These are phyloP conservation scores for Saksenaea oblongispora DNA, from an alignment of 371 early-diverging fungal species.

Conservation along the genomic window DNA sequence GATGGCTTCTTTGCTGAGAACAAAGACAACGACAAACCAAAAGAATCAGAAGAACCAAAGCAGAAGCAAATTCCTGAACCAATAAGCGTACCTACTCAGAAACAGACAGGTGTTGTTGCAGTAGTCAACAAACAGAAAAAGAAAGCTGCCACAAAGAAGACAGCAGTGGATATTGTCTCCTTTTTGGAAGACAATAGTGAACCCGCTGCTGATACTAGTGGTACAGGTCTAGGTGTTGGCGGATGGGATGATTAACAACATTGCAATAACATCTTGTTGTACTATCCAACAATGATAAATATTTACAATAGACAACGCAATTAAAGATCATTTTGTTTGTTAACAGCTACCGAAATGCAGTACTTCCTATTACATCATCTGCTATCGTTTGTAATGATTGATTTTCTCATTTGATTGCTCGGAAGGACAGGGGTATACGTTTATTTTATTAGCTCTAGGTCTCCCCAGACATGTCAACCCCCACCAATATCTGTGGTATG, in stretches of 20 bases:
- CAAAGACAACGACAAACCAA: background rate
- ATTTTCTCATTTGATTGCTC: too few relatives aligned
- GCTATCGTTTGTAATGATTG: too few relatives aligned
- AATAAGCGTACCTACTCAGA: conserved; percentile 14
- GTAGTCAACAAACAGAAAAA: conserved; percentile 55
- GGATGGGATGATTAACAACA: conserved; percentile 41
- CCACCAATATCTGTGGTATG: too few relatives aligned
- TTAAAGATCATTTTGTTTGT: too few relatives aligned
- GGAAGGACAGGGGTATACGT: too few relatives aligned
- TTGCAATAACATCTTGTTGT: background rate
- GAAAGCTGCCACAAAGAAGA: background rate
- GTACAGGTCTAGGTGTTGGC: conserved; percentile 47
- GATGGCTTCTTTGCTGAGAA: conserved; percentile 28
- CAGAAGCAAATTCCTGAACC: conserved; percentile 9
- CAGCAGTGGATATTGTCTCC: conserved; percentile 28
- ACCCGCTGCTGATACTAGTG: conserved; percentile 16
- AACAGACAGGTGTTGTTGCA: conserved; percentile 59
- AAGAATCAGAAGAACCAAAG: background rate
- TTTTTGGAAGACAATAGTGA: conserved; percentile 22
- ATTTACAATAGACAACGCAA: too few relatives aligned
- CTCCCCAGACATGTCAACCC: too few relatives aligned
- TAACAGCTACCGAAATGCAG: too few relatives aligned
- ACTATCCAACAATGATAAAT: too few relatives aligned
- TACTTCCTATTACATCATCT: too few relatives aligned
- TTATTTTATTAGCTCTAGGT: too few relatives aligned